These are phyloP conservation scores for Monosporascus cannonballus DNA, from an alignment of 2,329 filamentous ascomycete species.

Conservation along the genomic window DNA sequence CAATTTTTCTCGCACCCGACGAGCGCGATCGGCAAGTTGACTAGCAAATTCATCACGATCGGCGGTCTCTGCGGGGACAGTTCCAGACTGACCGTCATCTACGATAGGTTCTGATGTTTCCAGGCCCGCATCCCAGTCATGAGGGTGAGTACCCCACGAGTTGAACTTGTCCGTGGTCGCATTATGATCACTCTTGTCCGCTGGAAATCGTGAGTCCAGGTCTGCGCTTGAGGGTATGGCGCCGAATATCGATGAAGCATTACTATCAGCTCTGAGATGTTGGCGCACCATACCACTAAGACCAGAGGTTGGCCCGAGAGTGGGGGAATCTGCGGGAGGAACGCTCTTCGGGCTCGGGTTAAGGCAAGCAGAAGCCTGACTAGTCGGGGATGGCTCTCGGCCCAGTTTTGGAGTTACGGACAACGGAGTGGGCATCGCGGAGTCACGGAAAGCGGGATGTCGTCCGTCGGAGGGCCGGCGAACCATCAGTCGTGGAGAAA, in stretches of 20 bases:
- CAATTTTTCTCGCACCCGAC: constrained; percentile 66
- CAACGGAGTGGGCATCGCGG: constrained; percentile 38
- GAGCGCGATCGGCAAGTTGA: constrained; percentile 64
- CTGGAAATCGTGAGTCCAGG: constrained; percentile 33
- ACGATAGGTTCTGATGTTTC: constrained; percentile 22
- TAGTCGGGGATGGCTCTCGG: constrained; percentile 23
- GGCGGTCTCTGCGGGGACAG: neutral
- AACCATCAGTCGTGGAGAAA: constrained; percentile 31
- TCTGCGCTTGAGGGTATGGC: constrained; percentile 32
- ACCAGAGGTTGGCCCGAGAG: constrained; percentile 60
- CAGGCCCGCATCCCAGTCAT: constrained; percentile 19
- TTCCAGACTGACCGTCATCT: constrained; percentile 3
- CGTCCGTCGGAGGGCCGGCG: constrained; percentile 46
- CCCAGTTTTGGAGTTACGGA: constrained; percentile 24
- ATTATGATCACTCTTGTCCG: constrained; percentile 23
- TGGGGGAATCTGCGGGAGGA: constrained; percentile 64
- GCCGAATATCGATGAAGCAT: constrained; percentile 72
- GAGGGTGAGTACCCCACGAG: constrained; percentile 38
- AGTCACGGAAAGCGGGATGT: constrained; percentile 48
- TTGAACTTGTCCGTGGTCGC: constrained; percentile 32
- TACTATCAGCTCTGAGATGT: constrained; percentile 77
- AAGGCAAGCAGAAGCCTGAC: constrained; percentile 16
- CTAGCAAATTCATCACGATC: constrained; percentile 63
- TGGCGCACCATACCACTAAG: constrained; percentile 78
- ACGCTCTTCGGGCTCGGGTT: constrained; percentile 14